Evolutionary conservation across 2,329 filamentous ascomycete genomes (phyloP).

Genomic region (Ceratocystis harringtonii): DNA sequence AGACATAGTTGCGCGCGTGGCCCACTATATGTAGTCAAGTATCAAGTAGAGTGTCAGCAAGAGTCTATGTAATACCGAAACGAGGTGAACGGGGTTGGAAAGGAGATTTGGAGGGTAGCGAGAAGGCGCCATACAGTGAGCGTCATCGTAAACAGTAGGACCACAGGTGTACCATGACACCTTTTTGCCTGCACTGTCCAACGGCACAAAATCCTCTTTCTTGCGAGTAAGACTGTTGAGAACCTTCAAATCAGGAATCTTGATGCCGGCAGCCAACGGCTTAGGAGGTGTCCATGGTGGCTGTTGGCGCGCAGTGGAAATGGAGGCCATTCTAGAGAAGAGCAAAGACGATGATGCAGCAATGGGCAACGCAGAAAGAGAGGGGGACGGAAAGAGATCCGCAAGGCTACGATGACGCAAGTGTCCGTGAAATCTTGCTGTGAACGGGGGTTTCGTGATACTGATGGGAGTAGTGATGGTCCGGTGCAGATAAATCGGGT

Average conservation of each 20-base stretch:
- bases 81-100: background rate
- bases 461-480: background rate
- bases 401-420: background rate
- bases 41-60: background rate
- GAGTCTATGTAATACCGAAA: background rate
- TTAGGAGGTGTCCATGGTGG: slow-evolving; percentile 15
- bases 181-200: slow-evolving; percentile 16
- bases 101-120: background rate
- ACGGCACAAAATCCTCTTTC: slow-evolving; percentile 17
- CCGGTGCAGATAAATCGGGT: background rate
- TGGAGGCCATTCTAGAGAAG: slow-evolving; percentile 14
- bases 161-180: slow-evolving; percentile 56
- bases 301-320: slow-evolving; percentile 15
- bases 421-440: background rate
- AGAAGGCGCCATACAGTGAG: slow-evolving; percentile 35
- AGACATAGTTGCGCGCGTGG: slow-evolving; percentile 81
- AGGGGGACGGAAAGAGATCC: background rate
- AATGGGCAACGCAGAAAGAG: background rate
- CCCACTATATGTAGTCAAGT: slow-evolving; percentile 32
- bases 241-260: slow-evolving; percentile 15
- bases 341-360: background rate
- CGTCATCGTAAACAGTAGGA: slow-evolving; percentile 71
- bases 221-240: slow-evolving; percentile 17
- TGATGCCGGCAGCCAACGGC: slow-evolving; percentile 10
- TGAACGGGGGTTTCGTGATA: background rate